These are phyloP conservation scores for Fusarium torulosum DNA, from an alignment of 2,329 filamentous ascomycete species.

Conservation along the genomic window DNA sequence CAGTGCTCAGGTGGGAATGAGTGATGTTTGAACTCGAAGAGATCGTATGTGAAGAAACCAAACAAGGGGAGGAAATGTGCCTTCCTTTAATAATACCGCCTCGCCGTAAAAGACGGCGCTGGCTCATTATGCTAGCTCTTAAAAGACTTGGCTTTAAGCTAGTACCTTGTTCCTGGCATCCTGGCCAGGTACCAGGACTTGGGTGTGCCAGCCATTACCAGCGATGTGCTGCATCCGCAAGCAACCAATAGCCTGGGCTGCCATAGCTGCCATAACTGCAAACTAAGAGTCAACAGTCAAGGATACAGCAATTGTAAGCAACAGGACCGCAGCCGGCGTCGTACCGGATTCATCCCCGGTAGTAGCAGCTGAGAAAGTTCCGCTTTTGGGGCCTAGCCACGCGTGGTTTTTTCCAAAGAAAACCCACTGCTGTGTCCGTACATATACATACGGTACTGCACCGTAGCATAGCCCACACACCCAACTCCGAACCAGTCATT, in stretches of 20 bases:
- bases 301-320: conserved; percentile 1
- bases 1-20: conserved; percentile 49
- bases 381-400: conserved; percentile 27
- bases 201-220: conserved; percentile 32
- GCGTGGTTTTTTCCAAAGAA: conserved; percentile 42
- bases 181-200: conserved; percentile 34
- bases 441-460: neutral
- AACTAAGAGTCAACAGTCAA: conserved; percentile 5
- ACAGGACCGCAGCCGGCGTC: conserved; percentile 24
- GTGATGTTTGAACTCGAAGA: conserved; percentile 47
- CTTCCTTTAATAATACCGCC: conserved; percentile 43
- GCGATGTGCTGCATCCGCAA: conserved; percentile 27
- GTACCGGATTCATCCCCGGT: conserved; percentile 40
- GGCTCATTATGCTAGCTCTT: conserved; percentile 41
- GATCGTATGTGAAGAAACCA: conserved; percentile 44
- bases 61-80: conserved; percentile 44
- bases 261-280: conserved; percentile 14
- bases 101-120: conserved; percentile 42
- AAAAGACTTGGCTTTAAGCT: conserved; percentile 42
- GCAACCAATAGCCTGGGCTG: conserved; percentile 22
- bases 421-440: conserved; percentile 16
- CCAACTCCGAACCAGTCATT: conserved; percentile 10
- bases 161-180: conserved; percentile 25
- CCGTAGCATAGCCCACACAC: conserved; percentile 8
- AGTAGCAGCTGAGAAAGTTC: conserved; percentile 28